Evolutionary conservation across 2,329 filamentous ascomycete genomes (phyloP).

Genomic region (Fusarium sp.): DNA sequence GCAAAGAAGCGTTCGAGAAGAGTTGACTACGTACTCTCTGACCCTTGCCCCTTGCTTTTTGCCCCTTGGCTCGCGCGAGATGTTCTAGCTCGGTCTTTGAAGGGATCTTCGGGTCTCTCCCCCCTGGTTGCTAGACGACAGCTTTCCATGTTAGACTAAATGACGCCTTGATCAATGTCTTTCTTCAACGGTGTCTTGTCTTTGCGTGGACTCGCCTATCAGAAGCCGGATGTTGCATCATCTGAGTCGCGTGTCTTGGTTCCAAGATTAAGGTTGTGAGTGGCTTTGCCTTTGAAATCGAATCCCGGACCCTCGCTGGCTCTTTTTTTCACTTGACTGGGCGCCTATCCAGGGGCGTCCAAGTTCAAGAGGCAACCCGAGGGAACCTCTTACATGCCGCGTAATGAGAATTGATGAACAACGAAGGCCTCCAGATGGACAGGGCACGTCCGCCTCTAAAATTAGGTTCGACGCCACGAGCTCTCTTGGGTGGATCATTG

Average conservation of each 20-base stretch:
- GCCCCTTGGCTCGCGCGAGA: background rate
- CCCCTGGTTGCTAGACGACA: background rate
- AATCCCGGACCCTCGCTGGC: background rate
- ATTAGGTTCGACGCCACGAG: conserved; percentile 5
- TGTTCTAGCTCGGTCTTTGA: background rate
- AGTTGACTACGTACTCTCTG: background rate
- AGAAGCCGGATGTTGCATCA: background rate
- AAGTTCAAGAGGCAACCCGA: conserved; percentile 17
- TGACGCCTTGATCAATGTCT: background rate
- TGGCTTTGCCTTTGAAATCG: background rate
- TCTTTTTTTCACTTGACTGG: background rate
- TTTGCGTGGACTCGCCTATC: background rate
- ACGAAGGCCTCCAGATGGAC: background rate
- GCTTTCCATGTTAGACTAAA: background rate
- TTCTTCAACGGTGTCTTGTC: background rate
- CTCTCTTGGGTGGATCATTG: background rate
- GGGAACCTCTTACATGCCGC: conserved; percentile 9
- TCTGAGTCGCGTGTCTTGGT: background rate
- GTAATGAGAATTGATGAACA: conserved; percentile 5
- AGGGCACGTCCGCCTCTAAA: conserved; percentile 4
- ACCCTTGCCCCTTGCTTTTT: background rate
- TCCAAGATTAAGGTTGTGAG: background rate
- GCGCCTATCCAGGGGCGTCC: conserved; percentile 6
- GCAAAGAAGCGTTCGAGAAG: background rate
- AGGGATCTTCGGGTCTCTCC: background rate